Conservation (phyloP, 2,329 filamentous ascomycete genomes). For the Paraconiothyrium sp. region DNA sequence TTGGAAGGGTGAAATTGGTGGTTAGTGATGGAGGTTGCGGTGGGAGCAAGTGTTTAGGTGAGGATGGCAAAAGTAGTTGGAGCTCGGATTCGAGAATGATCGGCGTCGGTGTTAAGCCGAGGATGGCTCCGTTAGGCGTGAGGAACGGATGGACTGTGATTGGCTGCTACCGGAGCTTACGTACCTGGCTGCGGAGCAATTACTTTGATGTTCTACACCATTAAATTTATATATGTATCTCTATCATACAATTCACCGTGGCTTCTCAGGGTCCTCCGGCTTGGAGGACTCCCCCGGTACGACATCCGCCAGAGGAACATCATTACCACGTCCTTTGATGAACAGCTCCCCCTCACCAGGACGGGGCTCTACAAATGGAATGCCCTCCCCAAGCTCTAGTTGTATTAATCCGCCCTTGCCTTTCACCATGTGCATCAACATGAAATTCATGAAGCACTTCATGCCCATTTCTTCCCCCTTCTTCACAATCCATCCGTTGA, state of each 20-base stretch:
- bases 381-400: constrained; percentile 50
- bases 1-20: constrained; percentile 18
- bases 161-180: constrained; percentile 1
- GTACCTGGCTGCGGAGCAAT: background rate
- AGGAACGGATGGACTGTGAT: background rate
- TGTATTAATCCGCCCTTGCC: constrained; percentile 67
- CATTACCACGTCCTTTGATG: background rate
- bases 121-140: constrained; percentile 6
- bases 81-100: constrained; percentile 42
- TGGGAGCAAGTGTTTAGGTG: background rate
- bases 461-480: constrained; percentile 78
- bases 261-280: background rate
- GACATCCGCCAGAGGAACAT: background rate
- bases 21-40: constrained; percentile 14
- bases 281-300: background rate
- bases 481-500: constrained; percentile 87
- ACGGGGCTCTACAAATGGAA: constrained; percentile 45
- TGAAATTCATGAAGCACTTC: constrained; percentile 75
- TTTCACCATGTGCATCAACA: constrained; percentile 77
- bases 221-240: background rate
- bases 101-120: constrained; percentile 27
- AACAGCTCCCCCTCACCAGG: constrained; percentile 17
- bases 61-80: constrained; percentile 27
- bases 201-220: background rate
- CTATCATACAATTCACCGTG: too few species aligned